A percentile compares a stretch with the other conserved stretches of the same genome.
These are phyloP conservation scores for Aureobasidium sp. DNA, from an alignment of 2,329 filamentous ascomycete genomes.

Conservation along the genomic window DNA sequence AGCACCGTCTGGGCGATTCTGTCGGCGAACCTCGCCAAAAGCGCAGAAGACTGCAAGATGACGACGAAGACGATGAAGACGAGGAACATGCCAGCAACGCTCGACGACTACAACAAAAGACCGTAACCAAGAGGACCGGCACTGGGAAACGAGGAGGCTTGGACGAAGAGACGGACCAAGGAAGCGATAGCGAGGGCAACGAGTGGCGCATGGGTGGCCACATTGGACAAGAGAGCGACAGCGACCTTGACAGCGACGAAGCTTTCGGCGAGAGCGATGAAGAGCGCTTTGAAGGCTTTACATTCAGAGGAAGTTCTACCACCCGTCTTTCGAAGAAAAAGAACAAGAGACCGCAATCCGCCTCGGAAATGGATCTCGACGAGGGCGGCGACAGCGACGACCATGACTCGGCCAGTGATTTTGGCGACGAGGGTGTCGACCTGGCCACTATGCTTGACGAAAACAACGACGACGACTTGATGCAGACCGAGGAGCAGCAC, in stretches of 20 bases:
- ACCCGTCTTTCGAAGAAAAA: constrained; percentile 47
- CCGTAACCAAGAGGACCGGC: constrained; percentile 23
- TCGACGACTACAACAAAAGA: constrained; percentile 28
- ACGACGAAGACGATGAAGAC: constrained; percentile 48
- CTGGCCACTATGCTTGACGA: constrained; percentile 55
- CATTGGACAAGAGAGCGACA: constrained; percentile 60
- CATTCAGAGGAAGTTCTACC: constrained; percentile 54
- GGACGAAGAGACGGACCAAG: constrained; percentile 56
- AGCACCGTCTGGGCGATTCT: constrained; percentile 51
- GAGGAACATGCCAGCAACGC: constrained; percentile 31
- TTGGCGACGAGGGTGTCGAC: constrained; percentile 58
- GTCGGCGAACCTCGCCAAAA: constrained; percentile 38
- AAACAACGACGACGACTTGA: constrained; percentile 37
- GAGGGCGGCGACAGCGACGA: constrained; percentile 41
- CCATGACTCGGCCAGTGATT: constrained; percentile 47
- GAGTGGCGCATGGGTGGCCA: constrained; percentile 69
- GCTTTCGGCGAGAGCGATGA: constrained; percentile 86
- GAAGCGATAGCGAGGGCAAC: constrained; percentile 79
- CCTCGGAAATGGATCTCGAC: constrained; percentile 41
- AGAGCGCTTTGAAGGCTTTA: constrained; percentile 73
- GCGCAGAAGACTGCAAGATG: constrained; percentile 39
- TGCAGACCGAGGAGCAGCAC: constrained; percentile 38
- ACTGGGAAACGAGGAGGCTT: constrained; percentile 14
- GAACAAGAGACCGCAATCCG: constrained; percentile 35
- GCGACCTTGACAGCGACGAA: constrained; percentile 66